Evolutionary conservation across 2,329 filamentous ascomycete genomes (phyloP), one percentile per base, ranked within the genome.

Genomic region (Pseudopyrenochaeta lycopersici): DNA sequence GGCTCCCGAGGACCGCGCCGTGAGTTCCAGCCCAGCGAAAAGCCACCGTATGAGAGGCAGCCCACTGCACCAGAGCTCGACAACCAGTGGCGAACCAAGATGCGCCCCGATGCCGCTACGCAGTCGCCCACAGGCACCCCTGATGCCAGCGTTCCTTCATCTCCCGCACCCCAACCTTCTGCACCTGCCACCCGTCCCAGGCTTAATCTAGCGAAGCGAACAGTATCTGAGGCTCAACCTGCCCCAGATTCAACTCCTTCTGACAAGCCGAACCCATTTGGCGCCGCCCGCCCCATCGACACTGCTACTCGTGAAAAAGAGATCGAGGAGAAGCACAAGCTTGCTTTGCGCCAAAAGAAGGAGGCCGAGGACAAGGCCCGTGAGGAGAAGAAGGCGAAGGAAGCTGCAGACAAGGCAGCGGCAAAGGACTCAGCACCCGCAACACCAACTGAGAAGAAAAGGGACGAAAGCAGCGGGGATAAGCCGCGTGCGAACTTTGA

Each of bases 261-360:
- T 15, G 90, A 95, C 68, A 98, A 97, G 82, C 85, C 92, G 21
- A 98, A 90, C 76, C 92, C 92, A 35, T 99, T 99, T 74, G 95
- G 95, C 68, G 93, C 90, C 56, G 95, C 95, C 51, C 88, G 90
- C 58, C 95, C 95, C 49, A 97, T 98, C 67, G 93, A 99, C 78
- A 98, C 94, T 41, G 90, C 91, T 40, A 85, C 92, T 12, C 88
- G 91, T 63, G 94, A 98, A 80, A 89, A 88, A 67, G 89, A 96
- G 76, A 88, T 99, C 52, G 94, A 96, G 70, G 92, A 97, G 80
- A 96, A 92, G 84, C 85, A 90, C 62, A 82, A 90, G 68, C 82
- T 90, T 53, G 84, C 85, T 6, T 60, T 92, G 21, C 88, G 88
- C 60, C 88, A 95, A 76, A 96, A 96, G 85, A 90, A 89, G 72